Evolutionary conservation across 768 basidiomycete species (phyloP), one percentile per base, ranked within the genome.

Genomic region (Leccinum longicurvipes): DNA sequence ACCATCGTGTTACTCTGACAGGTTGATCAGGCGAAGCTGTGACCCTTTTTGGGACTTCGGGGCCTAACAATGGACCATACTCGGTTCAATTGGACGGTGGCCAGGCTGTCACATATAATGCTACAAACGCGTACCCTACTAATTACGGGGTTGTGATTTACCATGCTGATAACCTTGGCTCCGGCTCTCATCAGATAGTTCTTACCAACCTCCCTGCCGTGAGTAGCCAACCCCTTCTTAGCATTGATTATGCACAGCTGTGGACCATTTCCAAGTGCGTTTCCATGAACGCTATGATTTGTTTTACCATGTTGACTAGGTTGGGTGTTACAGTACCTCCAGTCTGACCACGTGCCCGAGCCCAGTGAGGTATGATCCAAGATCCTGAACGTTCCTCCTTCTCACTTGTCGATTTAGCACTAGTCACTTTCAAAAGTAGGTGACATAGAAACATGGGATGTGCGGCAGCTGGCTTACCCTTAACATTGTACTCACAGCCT

Each of bases 1-100:
- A 44, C 21, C 19, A 0, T 11, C 2, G n/a, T 5, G 3, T 31
- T 11, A 14, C 44, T 46, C 54, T 61, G 19, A 57, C 44, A 29
- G 10, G 36, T 31, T 19, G 31, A 21, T 42, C 42, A 76, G 80
- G 77, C 42, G 75, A 76, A 47, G 75, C 72, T 6, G 67, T 82
- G 8, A 75, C 74, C 4, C 54, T 82, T 11, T 80, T 73, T 42
- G 79, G 80, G 14, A 73, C 77, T 19, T 70, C 77, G 1, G 72
- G 76, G 4, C 73, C 75, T 4, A 52, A 57, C 3, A 70, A 68
- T 42, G 68, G 74, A 27, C 67, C 65, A 1, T 79, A 76, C 54
- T 64, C 67, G 0, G 70, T 67, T 23, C 67, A 74, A 46, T 32
- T 79, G 44, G 77, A 79, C 32, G 67, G 66, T n/a, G 69, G 69